Evolutionary conservation across 73 alveolate species (phyloP), one percentile per base, ranked within the genome.

Genomic region (Uronychia binucleata): DNA sequence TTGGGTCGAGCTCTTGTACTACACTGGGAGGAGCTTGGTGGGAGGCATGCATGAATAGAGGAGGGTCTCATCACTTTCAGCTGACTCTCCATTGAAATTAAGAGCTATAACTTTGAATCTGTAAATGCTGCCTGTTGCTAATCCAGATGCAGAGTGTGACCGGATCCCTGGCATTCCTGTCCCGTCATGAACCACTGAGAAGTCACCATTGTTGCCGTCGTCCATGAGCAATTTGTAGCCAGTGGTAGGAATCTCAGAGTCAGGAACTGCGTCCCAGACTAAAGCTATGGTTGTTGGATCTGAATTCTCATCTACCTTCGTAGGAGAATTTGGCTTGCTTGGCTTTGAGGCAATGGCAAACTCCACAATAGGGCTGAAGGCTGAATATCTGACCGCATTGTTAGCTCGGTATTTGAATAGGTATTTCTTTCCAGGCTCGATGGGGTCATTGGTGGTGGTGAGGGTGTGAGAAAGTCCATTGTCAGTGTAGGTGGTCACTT

Each of bases 1-100:
- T 19, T 27, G 27, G n/a, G 94, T 83, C 11, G 92, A 84, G 27
- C 89, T 33, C 11, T 78, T 57, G 31, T 58, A 84, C 31, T 13
- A 26, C 31, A 94, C 94, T 0, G 90, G 83, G 25, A 82, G 75
- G 5, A 89, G 81, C 31, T 58, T 86, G 1, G 81, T 32, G 19
- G 96, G 96, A 28, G 88, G 31, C 35, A 57, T 30, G 80, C 96
- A 92, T 29, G 93, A 77, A 34, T 86, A 89, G 58, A 92, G 67
- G 58, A 30, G 5, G 5, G 86, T 57, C 57, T 90, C 95, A 31
- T n/a, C 75, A 57, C 95, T 90, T n/a, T 57, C 60, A 78, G 78
- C 86, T 26, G 92, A 33, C 29, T 74, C 80, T 8, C 95, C 95
- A 90, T 90, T 90, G 74, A 35, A 30, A 60, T 90, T 86, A 8